Evolutionary conservation across 371 early-diverging fungal genomes (phyloP).

Genomic region (Mortierella sp.): DNA sequence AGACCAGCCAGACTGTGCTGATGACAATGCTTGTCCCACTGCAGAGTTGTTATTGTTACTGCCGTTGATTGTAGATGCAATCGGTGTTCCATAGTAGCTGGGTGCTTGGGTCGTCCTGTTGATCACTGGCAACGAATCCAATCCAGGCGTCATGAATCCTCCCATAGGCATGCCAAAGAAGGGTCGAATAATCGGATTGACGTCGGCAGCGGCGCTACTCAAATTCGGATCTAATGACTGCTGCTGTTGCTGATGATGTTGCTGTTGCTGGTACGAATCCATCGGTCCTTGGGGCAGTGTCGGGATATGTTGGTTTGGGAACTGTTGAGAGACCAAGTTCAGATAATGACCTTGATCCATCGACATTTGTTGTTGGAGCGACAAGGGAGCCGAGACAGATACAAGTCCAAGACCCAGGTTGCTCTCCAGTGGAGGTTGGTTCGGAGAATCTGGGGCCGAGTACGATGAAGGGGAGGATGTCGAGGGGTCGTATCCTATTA

Average conservation of each 20-base stretch:
- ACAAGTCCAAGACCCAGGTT: conserved; percentile 28
- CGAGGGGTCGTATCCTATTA: conserved; percentile 24
- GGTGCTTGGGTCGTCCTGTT: conserved; percentile 5
- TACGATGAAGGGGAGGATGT: conserved; percentile 15
- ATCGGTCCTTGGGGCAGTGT: conserved; percentile 20
- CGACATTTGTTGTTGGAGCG: conserved; percentile 21
- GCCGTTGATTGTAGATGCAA: background rate
- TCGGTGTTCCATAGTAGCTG: background rate
- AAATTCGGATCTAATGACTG: conserved; percentile 28
- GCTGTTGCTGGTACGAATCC: conserved; percentile 30
- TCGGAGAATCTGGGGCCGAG: conserved; percentile 31
- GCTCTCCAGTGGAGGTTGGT: conserved; percentile 1
- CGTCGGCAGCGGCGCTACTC: background rate
- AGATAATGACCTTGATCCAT: conserved; percentile 29
- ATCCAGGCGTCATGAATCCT: conserved; percentile 46
- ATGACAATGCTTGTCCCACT: background rate
- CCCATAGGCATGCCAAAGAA: conserved; percentile 57
- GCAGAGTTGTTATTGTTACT: background rate
- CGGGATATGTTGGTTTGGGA: conserved; percentile 30
- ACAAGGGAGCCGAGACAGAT: conserved; percentile 17
- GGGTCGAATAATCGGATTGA: conserved; percentile 26
- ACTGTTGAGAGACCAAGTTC: conserved; percentile 35
- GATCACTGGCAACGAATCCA: conserved; percentile 37
- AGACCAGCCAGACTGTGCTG: conserved; percentile 19
- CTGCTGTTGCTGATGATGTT: conserved; percentile 7